phyloP scores from a whole-genome alignment of 371 early-diverging fungal species.

The Chytridiales sp. region DNA sequence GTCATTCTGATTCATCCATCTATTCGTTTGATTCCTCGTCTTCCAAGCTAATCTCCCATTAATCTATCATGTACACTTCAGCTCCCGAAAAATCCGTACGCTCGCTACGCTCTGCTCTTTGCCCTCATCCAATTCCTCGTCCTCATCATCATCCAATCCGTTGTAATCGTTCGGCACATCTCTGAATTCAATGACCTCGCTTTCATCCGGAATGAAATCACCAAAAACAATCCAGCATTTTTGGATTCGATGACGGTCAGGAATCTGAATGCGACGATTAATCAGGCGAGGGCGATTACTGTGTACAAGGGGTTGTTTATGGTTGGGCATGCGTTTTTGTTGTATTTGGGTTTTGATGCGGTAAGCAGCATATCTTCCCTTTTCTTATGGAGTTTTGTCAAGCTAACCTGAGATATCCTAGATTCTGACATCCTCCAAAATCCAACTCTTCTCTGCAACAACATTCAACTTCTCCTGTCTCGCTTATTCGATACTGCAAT shows the following conservation, averaged over 20 bases:
- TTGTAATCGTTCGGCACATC: constrained; percentile 27
- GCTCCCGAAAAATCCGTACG: constrained; percentile 39
- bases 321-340: constrained; percentile 40
- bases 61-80: too few relatives aligned
- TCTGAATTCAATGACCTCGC: constrained; percentile 18
- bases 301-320: constrained; percentile 46
- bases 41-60: too few relatives aligned
- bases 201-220: not conserved
- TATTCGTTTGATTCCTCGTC: too few relatives aligned
- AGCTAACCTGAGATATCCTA: constrained; percentile 2
- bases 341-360: constrained; percentile 44
- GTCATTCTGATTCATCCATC: too few relatives aligned
- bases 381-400: not conserved
- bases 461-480: constrained; percentile 43
- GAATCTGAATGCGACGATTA: not conserved
- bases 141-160: constrained; percentile 29
- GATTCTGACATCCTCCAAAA: constrained; percentile 41
- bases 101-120: constrained; percentile 37
- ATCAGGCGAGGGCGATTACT: constrained; percentile 36
- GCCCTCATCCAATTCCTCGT: constrained; percentile 36
- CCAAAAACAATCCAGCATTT: not conserved
- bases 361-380: constrained; percentile 18
- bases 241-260: not conserved
- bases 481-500: constrained; percentile 39
- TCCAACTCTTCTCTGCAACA: constrained; percentile 44